Base-by-base conservation (phyloP, 1,284 basidiomycete species). In the Ceratobasidium sp. region DNA sequence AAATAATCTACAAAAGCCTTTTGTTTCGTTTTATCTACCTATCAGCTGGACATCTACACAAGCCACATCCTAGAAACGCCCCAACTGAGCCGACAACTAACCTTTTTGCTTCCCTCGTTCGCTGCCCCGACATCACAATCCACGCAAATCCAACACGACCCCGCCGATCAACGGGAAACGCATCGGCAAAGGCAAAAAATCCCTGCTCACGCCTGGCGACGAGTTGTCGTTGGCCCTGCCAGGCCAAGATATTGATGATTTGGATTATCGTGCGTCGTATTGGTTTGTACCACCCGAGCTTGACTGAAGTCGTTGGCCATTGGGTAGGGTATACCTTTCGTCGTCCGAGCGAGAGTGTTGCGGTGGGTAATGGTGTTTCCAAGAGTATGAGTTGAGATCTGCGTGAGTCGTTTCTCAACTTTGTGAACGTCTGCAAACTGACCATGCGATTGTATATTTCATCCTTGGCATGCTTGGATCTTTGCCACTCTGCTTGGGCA, bases 151-250 rank as follows among this genome's bases (percentile, higher is more conserved):
- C 40, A 11, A 34, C 15, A 32, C 37, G 15, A 68, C 59, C 46
- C 19, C 57, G 17, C 70, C 95, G 93, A 90, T 96, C 81, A 94
- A 94, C 79, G 90, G 90, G 13, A 83, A 85, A 66, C 89, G 86
- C 81, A 87, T 96, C 77, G 90, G 88, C 69, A 90, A 85, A 80
- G 86, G 86, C 78, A 85, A 87, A 49, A 86, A 86, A 46, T 85
- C 87, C 43, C 85, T 95, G 67, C 84, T 97, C 67, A 87, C 86
- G 32, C 91, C 96, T 79, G 94, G 95, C 3, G 92, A 92, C 80
- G 95, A 96, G 82, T 87, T 97, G 76, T 90, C 91, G 6, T 91
- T 97, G 80, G 95, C 94, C 6, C 88, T 90, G 1, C 83, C 84
- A 64, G 82, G 83, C 8, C 85, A 86, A 7, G 84, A 86, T 73